Evolutionary conservation across 2,329 filamentous ascomycete genomes (phyloP), one percentile per base, ranked within the genome.

Genomic region (Cladosporium velox): DNA sequence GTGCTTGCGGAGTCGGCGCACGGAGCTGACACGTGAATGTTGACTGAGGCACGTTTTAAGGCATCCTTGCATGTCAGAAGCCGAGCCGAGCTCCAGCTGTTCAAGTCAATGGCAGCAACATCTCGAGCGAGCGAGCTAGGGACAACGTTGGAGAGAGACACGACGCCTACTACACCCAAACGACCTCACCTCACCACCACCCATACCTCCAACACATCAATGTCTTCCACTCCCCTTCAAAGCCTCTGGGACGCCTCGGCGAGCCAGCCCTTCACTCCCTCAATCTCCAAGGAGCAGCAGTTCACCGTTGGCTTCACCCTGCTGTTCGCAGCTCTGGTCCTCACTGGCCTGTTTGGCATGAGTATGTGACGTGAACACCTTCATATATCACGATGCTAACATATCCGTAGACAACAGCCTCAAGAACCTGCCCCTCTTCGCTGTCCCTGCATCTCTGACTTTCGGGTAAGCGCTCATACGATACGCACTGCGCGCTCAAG

Each of bases 241-340:
- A 88, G 95, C 80, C 86, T 96, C 83, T 98, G 94, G 94, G 90
- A 96, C 86, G 91, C 92, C 85, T 91, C 93, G 83, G 87, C 91
- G 80, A 87, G 88, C 85, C 91, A 88, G 83, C 92, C 93, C 69
- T 98, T 95, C 83, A 81, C 89, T 73, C 93, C 94, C 68, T 78
- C 88, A 66, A 82, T 98, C 74, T 86, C 86, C 78, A 98, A 98
- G 83, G 86, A 88, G 76, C 88, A 83, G 77, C 95, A 98, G 73
- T 95, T 97, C 83, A 81, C 87, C 72, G 83, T 97, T 71, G 93
- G 88, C 75, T 94, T 93, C 80, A 77, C 84, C 65, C 85, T 97
- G 67, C 84, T 97, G 67, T 76, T 92, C 34, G 76, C 89, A 67
- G 91, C 84, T 67, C 77, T 97, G 70, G 77, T 89, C 65, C 82